Evolutionary conservation across 139 green algal species (phyloP), one percentile per base, ranked within the genome.

Genomic region (Gonium pectorale): DNA sequence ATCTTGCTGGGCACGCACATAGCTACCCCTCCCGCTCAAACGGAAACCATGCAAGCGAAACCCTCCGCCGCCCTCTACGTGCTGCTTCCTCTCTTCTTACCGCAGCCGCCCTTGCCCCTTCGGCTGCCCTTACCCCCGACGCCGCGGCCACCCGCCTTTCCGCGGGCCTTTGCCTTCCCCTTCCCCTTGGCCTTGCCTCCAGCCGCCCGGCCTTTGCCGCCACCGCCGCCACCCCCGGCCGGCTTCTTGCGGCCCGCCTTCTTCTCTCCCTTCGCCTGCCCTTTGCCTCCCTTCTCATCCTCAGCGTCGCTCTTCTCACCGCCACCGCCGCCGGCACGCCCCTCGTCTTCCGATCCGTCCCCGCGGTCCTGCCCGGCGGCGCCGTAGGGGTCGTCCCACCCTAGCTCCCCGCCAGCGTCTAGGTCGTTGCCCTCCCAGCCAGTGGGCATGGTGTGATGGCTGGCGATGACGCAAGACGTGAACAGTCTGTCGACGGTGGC

Each of bases 401-500:
- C 40, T 22, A 13, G 31, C 21, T 68, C 73, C 7, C 19, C 40
- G 29, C 19, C 41, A 31, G 43, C 40, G 22, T 73, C 38, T 13
- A 1, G 5, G 56, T 17, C 41, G 59, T 24, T 41, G 9, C 19
- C 75, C 29, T 17, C 56, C 3, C 17, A 59, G 11, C 1, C 51
- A 3, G 1, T 33, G 13, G 29, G 3, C 5, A 19, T 54, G 38
- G 5, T 37, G 11, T 68, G 38, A 7, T 41, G 74, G 56, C 54
- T 62, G n/a, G 75, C 75, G n/a, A 72, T 27, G 24, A 82, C 3
- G 40, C 41, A 71, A n/a, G 40, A 60, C 9, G 59, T 82, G 38
- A 72, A 82, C 9, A 82, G 17, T 0, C 75, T 59, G n/a, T 82
- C 75, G 2, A 82, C 59, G 5, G 29, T 35, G 15, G 75, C 75